These are phyloP conservation scores for Argentina anserina DNA, from an alignment of 306 rosid species.

Conservation along the genomic window DNA sequence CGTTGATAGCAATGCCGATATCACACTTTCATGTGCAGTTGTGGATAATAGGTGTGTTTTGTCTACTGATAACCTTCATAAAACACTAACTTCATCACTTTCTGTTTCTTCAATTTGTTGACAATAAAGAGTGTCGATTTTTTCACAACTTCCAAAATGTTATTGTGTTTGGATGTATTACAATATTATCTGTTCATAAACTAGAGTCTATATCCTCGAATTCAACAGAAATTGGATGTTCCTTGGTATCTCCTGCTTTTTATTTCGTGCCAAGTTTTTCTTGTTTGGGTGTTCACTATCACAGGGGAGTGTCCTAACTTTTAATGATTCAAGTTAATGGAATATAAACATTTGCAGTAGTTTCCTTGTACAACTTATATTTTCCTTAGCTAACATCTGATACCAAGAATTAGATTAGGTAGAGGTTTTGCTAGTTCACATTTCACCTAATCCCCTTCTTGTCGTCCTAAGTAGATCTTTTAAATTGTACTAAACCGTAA, in stretches of 20 bases:
- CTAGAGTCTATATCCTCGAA: neutral
- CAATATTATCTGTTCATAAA: neutral
- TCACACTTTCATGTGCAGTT: conserved; percentile 70
- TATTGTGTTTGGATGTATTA: neutral
- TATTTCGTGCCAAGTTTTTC: neutral
- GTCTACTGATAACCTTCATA: conserved; percentile 18
- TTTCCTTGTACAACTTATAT: neutral
- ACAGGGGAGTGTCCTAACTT: neutral
- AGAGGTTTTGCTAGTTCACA: neutral
- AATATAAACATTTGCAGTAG: neutral
- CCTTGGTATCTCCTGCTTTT: neutral
- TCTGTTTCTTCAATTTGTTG: conserved; percentile 8
- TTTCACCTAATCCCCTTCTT: neutral
- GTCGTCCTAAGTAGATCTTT: neutral
- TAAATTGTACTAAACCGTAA: conserved; percentile 2
- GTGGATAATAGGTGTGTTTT: conserved; percentile 63
- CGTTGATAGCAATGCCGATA: conserved; percentile 68
- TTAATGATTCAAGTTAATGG: neutral
- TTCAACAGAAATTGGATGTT: neutral
- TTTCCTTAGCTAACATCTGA: neutral
- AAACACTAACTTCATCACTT: neutral
- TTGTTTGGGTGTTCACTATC: neutral
- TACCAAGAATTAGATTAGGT: neutral
- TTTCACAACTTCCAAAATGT: neutral
- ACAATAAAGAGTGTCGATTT: neutral